Conservation (phyloP, 2,329 filamentous ascomycete species). For the Aspergillus ochraceoroseus region DNA sequence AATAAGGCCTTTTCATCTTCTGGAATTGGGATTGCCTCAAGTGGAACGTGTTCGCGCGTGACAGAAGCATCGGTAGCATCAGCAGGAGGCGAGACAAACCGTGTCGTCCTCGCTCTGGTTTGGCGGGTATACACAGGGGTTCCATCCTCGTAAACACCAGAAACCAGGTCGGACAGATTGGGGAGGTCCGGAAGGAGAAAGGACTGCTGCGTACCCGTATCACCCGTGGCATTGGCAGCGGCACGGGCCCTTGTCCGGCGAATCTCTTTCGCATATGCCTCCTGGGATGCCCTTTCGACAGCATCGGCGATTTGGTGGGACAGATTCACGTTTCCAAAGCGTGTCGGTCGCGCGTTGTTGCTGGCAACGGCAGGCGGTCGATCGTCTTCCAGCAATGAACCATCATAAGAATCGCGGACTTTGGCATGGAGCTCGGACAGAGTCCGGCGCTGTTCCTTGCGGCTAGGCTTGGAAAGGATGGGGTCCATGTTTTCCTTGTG, state of each 20-base stretch:
- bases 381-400: constrained; percentile 49
- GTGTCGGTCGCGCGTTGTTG: constrained; percentile 49
- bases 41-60: constrained; percentile 41
- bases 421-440: constrained; percentile 55
- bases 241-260: constrained; percentile 29
- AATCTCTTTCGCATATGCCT: constrained; percentile 31
- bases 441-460: constrained; percentile 43
- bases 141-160: constrained; percentile 54
- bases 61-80: constrained; percentile 32
- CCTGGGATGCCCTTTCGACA: constrained; percentile 37
- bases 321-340: constrained; percentile 50
- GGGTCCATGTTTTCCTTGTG: constrained; percentile 41
- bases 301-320: constrained; percentile 40
- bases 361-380: constrained; percentile 43
- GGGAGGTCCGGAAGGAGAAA: constrained; percentile 58
- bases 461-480: constrained; percentile 36
- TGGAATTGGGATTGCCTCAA: constrained; percentile 54
- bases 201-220: constrained; percentile 53
- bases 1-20: constrained; percentile 61
- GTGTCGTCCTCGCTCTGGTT: constrained; percentile 47
- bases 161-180: constrained; percentile 58
- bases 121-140: constrained; percentile 54
- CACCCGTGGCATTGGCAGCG: constrained; percentile 31
- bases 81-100: constrained; percentile 50
- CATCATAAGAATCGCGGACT: constrained; percentile 50